phyloP scores from a whole-genome alignment of 2,329 filamentous ascomycete species.

The Tolypocladium album region DNA sequence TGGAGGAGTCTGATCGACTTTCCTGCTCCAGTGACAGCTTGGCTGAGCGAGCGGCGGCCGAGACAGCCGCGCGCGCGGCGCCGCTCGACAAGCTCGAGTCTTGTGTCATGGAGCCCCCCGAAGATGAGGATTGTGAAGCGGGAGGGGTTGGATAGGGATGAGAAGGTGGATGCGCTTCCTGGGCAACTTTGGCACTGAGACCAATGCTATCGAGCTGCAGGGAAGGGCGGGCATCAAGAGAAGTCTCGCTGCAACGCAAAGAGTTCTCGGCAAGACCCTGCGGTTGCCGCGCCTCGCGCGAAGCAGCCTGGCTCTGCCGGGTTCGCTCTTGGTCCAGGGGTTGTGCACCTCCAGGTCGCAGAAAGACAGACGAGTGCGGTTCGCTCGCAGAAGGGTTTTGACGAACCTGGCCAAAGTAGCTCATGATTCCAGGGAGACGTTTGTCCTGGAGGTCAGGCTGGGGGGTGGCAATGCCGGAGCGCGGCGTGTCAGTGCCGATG shows the following conservation, averaged over 20 bases:
- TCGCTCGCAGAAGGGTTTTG: slow-evolving; percentile 54
- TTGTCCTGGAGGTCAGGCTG: slow-evolving; percentile 91
- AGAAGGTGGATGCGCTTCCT: slow-evolving; percentile 12
- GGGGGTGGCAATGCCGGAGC: slow-evolving; percentile 85
- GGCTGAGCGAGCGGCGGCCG: slow-evolving; percentile 7
- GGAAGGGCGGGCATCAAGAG: slow-evolving; percentile 4
- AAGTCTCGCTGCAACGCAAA: slow-evolving; percentile 12
- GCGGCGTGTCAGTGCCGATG: slow-evolving; percentile 75
- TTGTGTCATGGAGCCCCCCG: slow-evolving; percentile 18
- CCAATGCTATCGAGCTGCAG: slow-evolving; percentile 7
- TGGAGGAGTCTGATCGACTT: slow-evolving; percentile 1
- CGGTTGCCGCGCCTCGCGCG: slow-evolving; percentile 19
- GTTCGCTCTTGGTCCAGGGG: slow-evolving; percentile 11
- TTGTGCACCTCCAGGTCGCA: slow-evolving; percentile 23
- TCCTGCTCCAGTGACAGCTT: slow-evolving; percentile 2
- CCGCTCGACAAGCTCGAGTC: slow-evolving; percentile 13
- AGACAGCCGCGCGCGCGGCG: slow-evolving; percentile 11
- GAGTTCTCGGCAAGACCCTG: slow-evolving; percentile 14
- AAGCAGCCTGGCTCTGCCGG: slow-evolving; percentile 13
- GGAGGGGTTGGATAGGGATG: slow-evolving; percentile 47
- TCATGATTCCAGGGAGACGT: slow-evolving; percentile 89
- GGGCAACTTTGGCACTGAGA: slow-evolving; percentile 11
- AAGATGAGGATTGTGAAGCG: slow-evolving; percentile 35
- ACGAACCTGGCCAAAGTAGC: slow-evolving; percentile 99
- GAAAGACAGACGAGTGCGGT: slow-evolving; percentile 23